These are phyloP conservation scores for Cryomyces minteri DNA, from an alignment of 495 filamentous ascomycete species.

Conservation along the genomic window DNA sequence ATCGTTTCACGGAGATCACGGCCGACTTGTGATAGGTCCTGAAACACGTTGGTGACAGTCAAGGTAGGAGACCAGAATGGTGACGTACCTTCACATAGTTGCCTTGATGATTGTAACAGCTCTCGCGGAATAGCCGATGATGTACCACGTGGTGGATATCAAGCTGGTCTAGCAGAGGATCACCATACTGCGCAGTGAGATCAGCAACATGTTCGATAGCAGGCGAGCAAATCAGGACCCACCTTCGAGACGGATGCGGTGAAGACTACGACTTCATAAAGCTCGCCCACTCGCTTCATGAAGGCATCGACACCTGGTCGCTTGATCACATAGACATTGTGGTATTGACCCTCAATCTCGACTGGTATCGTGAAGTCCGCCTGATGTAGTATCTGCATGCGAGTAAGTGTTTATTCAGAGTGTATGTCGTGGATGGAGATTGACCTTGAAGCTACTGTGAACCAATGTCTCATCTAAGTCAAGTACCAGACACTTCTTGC, in stretches of 20 bases:
- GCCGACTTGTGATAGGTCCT: constrained; percentile 91
- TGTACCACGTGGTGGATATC: constrained; percentile 96
- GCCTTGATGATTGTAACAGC: constrained; percentile 97
- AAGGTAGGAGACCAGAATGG: constrained; percentile 1
- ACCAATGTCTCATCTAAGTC: constrained; percentile 98
- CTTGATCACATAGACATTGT: constrained; percentile 99
- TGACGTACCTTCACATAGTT: constrained; percentile 80
- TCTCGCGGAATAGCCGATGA: constrained; percentile 91
- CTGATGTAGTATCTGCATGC: constrained; percentile 72
- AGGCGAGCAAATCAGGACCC: constrained; percentile 10
- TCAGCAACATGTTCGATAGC: neutral
- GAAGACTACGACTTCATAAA: constrained; percentile 98
- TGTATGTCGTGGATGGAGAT: neutral
- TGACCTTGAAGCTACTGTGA: constrained; percentile 97
- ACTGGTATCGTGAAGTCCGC: constrained; percentile 99
- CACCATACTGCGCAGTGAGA: constrained; percentile 53
- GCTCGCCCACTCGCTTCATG: constrained; percentile 94
- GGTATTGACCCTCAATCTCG: constrained; percentile 96
- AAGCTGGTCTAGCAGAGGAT: constrained; percentile 88
- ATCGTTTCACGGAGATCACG: constrained; percentile 94
- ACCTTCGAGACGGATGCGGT: constrained; percentile 98
- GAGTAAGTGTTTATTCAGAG: constrained; percentile 8
- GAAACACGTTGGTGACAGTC: constrained; percentile 7
- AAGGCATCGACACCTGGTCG: constrained; percentile 93
- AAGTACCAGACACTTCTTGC: constrained; percentile 85